Conservation (phyloP, 2,329 filamentous ascomycete species). For the Chaetomium strumarium region DNA sequence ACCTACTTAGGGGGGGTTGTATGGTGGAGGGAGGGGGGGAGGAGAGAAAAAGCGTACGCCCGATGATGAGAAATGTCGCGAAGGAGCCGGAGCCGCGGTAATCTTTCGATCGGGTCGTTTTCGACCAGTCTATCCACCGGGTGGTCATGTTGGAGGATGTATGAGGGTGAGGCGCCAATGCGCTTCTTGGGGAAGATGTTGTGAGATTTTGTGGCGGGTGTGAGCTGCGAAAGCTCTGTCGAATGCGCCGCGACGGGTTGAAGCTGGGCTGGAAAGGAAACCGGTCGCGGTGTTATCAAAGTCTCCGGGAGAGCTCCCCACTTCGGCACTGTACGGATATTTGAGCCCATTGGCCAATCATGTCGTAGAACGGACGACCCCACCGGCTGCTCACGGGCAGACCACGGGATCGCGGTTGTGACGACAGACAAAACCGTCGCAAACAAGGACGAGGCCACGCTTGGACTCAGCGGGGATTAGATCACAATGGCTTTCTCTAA, state of each 20-base stretch:
- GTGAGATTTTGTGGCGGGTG: not conserved
- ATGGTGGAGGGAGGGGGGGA: constrained; percentile 17
- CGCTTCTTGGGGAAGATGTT: not conserved
- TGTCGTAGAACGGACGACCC: too few relatives aligned
- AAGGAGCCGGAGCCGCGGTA: constrained; percentile 66
- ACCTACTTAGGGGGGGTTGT: constrained; percentile 6
- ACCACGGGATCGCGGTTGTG: too few relatives aligned
- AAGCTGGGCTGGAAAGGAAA: not conserved
- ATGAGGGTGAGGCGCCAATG: not conserved
- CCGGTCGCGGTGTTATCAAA: too few relatives aligned
- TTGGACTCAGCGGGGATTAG: too few relatives aligned
- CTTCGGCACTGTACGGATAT: too few relatives aligned
- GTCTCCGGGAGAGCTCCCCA: too few relatives aligned
- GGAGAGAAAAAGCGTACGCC: constrained; percentile 55
- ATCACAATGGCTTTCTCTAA: not conserved
- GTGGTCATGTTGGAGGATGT: constrained; percentile 13
- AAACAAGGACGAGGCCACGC: too few relatives aligned
- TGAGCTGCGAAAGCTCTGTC: too few relatives aligned
- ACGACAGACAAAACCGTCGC: too few relatives aligned
- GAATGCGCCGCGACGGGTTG: not conserved
- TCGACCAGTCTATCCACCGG: constrained; percentile 30
- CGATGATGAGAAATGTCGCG: constrained; percentile 94
- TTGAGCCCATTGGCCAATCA: too few relatives aligned
- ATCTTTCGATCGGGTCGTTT: constrained; percentile 51
- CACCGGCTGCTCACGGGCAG: too few relatives aligned